A percentile compares a stretch with the other conserved stretches of the same genome.
These are phyloP conservation scores for Colletotrichum karsti DNA, from an alignment of 2,329 filamentous ascomycete genomes.

Conservation along the genomic window DNA sequence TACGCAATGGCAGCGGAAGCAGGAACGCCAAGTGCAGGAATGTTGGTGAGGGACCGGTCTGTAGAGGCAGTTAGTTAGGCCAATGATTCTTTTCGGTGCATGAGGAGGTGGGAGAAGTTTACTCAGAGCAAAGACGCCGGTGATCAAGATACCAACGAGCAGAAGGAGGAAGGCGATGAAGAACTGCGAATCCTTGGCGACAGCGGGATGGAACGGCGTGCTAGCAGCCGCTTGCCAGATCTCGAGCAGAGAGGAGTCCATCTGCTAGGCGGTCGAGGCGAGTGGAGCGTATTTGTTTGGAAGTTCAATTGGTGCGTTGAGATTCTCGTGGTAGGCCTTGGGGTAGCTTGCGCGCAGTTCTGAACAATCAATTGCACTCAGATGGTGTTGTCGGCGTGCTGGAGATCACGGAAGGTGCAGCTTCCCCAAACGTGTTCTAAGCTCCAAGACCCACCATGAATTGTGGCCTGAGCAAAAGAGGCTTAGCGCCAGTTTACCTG, in stretches of 20 bases:
- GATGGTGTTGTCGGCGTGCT: slow-evolving; percentile 2
- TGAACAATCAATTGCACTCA: background rate
- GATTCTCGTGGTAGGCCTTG: background rate
- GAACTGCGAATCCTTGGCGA: slow-evolving; percentile 88
- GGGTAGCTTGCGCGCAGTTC: background rate
- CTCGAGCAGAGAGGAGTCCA: slow-evolving; percentile 85
- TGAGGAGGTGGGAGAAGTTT: slow-evolving; percentile 42
- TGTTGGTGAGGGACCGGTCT: slow-evolving; percentile 85
- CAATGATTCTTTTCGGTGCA: background rate
- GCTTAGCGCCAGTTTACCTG: slow-evolving; percentile 40
- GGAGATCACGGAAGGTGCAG: slow-evolving; percentile 15
- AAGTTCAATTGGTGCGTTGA: background rate
- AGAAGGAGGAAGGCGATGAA: slow-evolving; percentile 80
- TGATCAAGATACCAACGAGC: slow-evolving; percentile 74
- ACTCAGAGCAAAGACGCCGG: slow-evolving; percentile 89
- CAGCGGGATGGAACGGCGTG: slow-evolving; percentile 82
- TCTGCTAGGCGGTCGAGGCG: slow-evolving; percentile 41
- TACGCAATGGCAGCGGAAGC: slow-evolving; percentile 93
- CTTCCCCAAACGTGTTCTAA: slow-evolving; percentile 31
- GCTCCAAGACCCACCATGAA: slow-evolving; percentile 36
- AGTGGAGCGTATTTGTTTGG: background rate
- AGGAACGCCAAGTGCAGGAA: slow-evolving; percentile 82
- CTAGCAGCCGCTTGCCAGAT: slow-evolving; percentile 93
- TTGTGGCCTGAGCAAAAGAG: slow-evolving; percentile 43
- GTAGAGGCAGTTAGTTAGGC: slow-evolving; percentile 36